Evolutionary conservation across 495 filamentous ascomycete genomes (phyloP).

Genomic region (Aspergillus homomorphus): DNA sequence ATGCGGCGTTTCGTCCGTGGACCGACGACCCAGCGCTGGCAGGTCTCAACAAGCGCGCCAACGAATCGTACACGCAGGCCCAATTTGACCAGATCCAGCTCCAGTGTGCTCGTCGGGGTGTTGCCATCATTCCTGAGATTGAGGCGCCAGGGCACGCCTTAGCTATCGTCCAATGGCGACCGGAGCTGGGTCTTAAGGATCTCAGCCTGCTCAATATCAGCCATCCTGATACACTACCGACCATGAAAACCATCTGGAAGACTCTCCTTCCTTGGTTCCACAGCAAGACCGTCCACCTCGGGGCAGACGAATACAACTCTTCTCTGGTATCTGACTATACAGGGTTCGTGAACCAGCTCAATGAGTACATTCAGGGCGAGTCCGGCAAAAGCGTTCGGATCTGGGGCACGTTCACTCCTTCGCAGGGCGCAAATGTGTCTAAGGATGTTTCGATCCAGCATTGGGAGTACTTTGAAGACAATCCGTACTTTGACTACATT

Average conservation of each 20-base stretch:
- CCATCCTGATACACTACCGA: conserved; percentile 49
- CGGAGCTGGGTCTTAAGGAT: conserved; percentile 45
- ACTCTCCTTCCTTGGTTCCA: conserved; percentile 53
- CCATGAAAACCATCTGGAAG: conserved; percentile 49
- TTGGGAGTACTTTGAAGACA: conserved; percentile 47
- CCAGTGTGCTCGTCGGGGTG: conserved; percentile 44
- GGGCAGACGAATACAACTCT: conserved; percentile 50
- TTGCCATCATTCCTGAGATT: conserved; percentile 52
- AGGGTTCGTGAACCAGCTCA: conserved; percentile 46
- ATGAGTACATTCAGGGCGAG: conserved; percentile 37
- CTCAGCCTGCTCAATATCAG: conserved; percentile 51
- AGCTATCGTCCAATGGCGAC: conserved; percentile 51
- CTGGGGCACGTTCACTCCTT: conserved; percentile 52
- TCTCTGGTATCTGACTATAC: conserved; percentile 42
- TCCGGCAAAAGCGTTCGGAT: conserved; percentile 45
- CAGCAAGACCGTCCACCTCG: conserved; percentile 51
- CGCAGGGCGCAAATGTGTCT: conserved; percentile 38
- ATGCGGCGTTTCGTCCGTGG: conserved; percentile 46
- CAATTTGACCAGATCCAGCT: conserved; percentile 45
- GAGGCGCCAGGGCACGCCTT: conserved; percentile 52
- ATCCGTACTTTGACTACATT: conserved; percentile 48
- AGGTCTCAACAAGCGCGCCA: conserved; percentile 42
- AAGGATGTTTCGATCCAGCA: conserved; percentile 44
- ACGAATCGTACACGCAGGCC: conserved; percentile 47
- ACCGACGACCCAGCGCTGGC: conserved; percentile 30